Evolutionary conservation across 2,329 filamentous ascomycete genomes (phyloP).

Genomic region (Trichoderma sp.): DNA sequence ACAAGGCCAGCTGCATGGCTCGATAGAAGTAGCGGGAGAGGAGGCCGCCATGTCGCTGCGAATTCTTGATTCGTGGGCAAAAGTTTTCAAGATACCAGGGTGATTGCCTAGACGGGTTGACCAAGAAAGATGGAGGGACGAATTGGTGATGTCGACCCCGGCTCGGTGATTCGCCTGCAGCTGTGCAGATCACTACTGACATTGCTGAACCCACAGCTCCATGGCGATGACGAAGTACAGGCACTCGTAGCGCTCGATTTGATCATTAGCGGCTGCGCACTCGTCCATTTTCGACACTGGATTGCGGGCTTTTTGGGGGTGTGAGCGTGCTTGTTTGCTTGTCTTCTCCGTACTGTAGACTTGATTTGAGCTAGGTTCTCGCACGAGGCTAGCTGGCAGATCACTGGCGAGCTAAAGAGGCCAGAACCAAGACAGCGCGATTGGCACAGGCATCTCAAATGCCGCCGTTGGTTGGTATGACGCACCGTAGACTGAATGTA

Average conservation of each 20-base stretch:
- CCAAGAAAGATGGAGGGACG: conserved; percentile 4
- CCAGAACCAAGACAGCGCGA: neutral
- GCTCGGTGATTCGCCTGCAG: conserved; percentile 13
- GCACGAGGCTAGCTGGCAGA: neutral
- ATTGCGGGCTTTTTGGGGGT: neutral
- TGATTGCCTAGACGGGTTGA: conserved; percentile 1
- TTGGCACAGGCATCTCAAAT: neutral
- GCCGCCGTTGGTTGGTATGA: neutral
- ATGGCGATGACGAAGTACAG: neutral
- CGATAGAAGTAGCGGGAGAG: neutral
- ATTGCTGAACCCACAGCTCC: neutral
- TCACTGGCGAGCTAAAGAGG: neutral
- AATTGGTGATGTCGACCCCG: conserved; percentile 8
- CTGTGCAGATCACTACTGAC: conserved; percentile 11
- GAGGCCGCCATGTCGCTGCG: conserved; percentile 15
- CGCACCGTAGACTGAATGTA: neutral
- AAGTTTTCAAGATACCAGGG: neutral
- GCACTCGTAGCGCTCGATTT: neutral
- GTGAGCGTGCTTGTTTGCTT: neutral
- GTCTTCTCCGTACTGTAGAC: neutral
- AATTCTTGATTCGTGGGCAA: conserved; percentile 14
- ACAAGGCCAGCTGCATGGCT: neutral
- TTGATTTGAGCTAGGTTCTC: neutral
- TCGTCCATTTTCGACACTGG: conserved; percentile 4
- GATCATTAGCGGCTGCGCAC: neutral